Evolutionary conservation across 2,329 filamentous ascomycete genomes (phyloP).

Genomic region (Tolypocladium capitatum): DNA sequence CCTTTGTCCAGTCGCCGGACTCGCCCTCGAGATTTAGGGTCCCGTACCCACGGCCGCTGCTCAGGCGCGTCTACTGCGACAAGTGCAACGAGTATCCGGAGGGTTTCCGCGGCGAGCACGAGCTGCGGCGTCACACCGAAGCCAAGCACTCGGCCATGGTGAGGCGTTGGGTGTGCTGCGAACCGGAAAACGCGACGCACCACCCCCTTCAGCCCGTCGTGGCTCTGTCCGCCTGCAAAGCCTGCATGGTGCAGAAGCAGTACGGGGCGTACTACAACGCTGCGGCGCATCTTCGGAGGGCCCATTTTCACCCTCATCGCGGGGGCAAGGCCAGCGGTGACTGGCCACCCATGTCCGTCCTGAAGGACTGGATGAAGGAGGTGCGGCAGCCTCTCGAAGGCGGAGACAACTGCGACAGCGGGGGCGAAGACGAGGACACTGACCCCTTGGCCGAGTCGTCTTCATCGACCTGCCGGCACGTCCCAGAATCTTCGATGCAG

Average conservation of each 20-base stretch:
- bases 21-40: slow-evolving; percentile 20
- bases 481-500: slow-evolving; percentile 6
- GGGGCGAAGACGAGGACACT: slow-evolving; percentile 35
- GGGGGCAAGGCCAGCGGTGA: slow-evolving; percentile 44
- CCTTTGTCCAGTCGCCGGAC: slow-evolving; percentile 29
- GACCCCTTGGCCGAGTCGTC: slow-evolving; percentile 3
- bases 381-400: slow-evolving; percentile 37
- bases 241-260: slow-evolving; percentile 41
- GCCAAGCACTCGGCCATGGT: slow-evolving; percentile 42
- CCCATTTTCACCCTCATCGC: slow-evolving; percentile 42
- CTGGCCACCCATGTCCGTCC: slow-evolving; percentile 43
- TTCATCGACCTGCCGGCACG: not conserved
- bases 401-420: slow-evolving; percentile 30
- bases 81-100: slow-evolving; percentile 72
- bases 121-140: slow-evolving; percentile 56
- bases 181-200: slow-evolving; percentile 27
- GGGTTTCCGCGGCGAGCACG: slow-evolving; percentile 84
- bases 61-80: slow-evolving; percentile 62
- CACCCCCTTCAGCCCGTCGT: slow-evolving; percentile 33
- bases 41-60: slow-evolving; percentile 39
- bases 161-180: slow-evolving; percentile 42
- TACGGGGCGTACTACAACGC: slow-evolving; percentile 48
- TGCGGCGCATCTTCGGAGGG: slow-evolving; percentile 42
- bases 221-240: slow-evolving; percentile 41
- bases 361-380: slow-evolving; percentile 50